Evolutionary conservation across 2,329 filamentous ascomycete genomes (phyloP).

Genomic region (Harringtonia lauricola): DNA sequence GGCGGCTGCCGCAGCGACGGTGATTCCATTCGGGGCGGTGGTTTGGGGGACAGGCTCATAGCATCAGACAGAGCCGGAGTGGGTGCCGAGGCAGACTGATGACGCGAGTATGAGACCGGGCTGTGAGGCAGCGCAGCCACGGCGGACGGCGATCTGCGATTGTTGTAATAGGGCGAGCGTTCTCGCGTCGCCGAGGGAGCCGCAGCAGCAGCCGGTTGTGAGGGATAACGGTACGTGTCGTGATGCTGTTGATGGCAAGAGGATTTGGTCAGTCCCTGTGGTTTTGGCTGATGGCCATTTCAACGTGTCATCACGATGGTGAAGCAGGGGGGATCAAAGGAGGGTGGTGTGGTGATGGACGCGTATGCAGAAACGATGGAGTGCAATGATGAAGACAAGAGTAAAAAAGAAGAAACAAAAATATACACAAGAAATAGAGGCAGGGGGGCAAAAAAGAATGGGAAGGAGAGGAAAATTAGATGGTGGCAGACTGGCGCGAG

Average conservation of each 20-base stretch:
- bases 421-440: conserved; percentile 1
- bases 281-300: not conserved
- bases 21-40: conserved; percentile 31
- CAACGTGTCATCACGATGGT: conserved; percentile 3
- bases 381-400: not conserved
- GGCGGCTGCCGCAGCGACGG: conserved; percentile 34
- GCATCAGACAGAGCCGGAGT: not conserved
- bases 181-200: too few species aligned
- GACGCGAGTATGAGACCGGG: conserved; percentile 34
- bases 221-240: conserved; percentile 38
- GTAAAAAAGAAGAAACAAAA: not conserved
- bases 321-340: conserved; percentile 1
- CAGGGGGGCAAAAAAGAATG: conserved; percentile 6
- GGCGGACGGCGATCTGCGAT: conserved; percentile 36
- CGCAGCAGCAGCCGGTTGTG: conserved; percentile 21
- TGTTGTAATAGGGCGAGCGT: conserved; percentile 33
- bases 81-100: conserved; percentile 10
- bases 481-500: conserved; percentile 8
- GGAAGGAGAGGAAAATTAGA: conserved; percentile 8
- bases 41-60: conserved; percentile 27
- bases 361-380: not conserved
- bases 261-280: not conserved
- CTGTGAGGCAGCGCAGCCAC: conserved; percentile 36
- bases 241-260: conserved; percentile 27
- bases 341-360: conserved; percentile 10